Percentiles rank a stretch among this genome's conserved stretches.
Conservation (phyloP, 1,139 yeast species). For the Geotrichum reessii region DNA sequence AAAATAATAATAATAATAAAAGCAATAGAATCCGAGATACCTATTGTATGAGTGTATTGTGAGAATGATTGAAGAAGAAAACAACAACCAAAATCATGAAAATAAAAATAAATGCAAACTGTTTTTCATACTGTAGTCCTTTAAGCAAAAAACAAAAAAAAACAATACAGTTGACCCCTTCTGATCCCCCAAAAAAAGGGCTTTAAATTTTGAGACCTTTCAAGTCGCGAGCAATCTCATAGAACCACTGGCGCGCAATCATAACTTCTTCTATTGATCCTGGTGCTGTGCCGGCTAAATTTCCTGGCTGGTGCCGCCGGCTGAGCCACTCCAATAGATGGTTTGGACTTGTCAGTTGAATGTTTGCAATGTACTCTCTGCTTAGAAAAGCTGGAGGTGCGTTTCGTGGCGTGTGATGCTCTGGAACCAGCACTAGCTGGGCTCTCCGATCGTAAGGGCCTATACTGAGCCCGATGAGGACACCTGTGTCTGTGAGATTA, state of each 20-base stretch:
- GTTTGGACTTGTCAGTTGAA: conserved; percentile 16
- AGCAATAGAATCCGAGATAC: too few relatives aligned
- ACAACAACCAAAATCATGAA: not conserved
- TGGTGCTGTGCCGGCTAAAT: conserved; percentile 16
- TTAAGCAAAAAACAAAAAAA: not conserved
- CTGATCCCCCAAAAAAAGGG: too few relatives aligned
- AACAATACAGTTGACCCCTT: too few relatives aligned
- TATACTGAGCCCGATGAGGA: conserved; percentile 17
- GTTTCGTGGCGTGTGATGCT: conserved; percentile 16
- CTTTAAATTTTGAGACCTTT: conserved; percentile 12
- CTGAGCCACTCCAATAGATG: conserved; percentile 19
- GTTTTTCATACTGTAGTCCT: not conserved
- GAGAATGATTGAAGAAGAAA: too few relatives aligned
- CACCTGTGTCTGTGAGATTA: conserved; percentile 15
- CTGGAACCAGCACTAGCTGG: conserved; percentile 17
- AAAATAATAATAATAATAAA: too few relatives aligned
- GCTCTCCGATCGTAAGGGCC: conserved; percentile 16
- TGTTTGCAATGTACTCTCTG: conserved; percentile 14
- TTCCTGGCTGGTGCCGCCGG: conserved; percentile 17
- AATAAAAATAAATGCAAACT: too few relatives aligned
- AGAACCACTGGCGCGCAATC: conserved; percentile 19
- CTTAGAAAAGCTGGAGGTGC: conserved; percentile 10
- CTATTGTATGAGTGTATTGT: too few relatives aligned
- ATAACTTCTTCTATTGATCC: conserved; percentile 16
- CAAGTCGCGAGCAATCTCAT: conserved; percentile 18